Conservation (phyloP, 441 rosid genomes). For the Manihot esculenta region DNA sequence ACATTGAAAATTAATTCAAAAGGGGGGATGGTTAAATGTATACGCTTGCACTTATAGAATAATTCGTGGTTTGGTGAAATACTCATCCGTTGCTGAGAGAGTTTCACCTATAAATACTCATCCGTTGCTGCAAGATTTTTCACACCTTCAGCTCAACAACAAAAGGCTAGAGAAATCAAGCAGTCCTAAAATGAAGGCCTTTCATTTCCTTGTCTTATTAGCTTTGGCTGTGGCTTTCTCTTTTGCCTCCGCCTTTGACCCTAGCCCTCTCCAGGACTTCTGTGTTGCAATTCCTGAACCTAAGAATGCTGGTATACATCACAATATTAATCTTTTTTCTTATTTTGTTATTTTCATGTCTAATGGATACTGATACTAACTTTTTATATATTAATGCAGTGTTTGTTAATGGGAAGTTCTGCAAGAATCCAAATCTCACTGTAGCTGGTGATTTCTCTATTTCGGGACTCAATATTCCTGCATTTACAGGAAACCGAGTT, state of each 20-base stretch:
- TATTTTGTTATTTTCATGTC: not conserved
- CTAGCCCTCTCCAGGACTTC: conserved; percentile 21
- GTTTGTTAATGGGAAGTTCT: conserved; percentile 56
- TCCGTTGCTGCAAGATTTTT: not conserved
- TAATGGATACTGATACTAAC: too few species aligned
- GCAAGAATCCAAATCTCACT: conserved; percentile 43
- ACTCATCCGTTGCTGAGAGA: too few species aligned
- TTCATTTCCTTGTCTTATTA: not conserved
- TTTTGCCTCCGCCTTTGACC: conserved; percentile 19
- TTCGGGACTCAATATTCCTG: conserved; percentile 38
- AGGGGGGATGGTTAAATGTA: too few species aligned
- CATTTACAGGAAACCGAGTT: conserved; percentile 35
- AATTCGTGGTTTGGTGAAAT: too few species aligned
- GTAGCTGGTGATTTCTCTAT: conserved; percentile 38
- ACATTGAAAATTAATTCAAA: too few species aligned
- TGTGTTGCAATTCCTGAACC: conserved; percentile 12
- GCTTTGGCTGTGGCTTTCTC: conserved; percentile 13
- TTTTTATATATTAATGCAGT: conserved; percentile 26
- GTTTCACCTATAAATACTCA: not conserved
- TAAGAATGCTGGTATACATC: conserved; percentile 8
- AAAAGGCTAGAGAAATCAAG: not conserved
- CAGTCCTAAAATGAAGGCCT: not conserved
- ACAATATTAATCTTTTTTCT: not conserved
- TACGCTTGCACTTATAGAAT: too few species aligned
- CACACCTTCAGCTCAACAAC: not conserved